Conservation (phyloP, 805 yeast genomes). For the Henningerozyma blattae region DNA sequence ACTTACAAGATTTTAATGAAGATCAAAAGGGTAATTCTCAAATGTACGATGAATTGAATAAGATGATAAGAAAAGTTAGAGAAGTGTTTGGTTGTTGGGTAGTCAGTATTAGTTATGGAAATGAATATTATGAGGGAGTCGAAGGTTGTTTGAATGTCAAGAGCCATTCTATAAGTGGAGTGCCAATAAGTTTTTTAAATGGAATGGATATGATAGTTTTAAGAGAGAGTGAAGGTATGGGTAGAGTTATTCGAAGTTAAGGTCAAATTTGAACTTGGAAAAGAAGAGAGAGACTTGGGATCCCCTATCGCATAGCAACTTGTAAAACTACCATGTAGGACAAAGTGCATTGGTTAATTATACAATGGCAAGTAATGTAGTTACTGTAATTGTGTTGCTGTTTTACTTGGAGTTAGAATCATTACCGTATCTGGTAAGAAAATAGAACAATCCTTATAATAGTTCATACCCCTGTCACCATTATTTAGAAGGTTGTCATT, state of each 20-base stretch:
- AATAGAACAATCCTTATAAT: no score
- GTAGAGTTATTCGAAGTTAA: slow-evolving; percentile 4
- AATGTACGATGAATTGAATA: slow-evolving; percentile 9
- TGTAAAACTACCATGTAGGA: no score
- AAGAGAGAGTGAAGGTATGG: slow-evolving; percentile 11
- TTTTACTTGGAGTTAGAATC: no score
- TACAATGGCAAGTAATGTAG: no score
- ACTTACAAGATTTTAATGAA: slow-evolving; percentile 7
- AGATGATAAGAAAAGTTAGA: slow-evolving; percentile 11
- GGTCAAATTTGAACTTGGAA: no score
- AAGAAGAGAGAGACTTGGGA: no score
- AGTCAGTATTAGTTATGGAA: slow-evolving; percentile 16
- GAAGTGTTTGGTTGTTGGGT: slow-evolving; percentile 20
- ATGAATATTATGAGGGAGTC: slow-evolving; percentile 20
- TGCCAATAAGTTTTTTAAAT: slow-evolving; percentile 15
- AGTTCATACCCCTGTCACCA: no score
- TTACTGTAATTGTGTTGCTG: no score
- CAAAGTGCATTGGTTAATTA: no score
- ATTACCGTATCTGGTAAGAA: no score
- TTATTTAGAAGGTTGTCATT: no score
- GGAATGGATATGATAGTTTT: slow-evolving; percentile 17
- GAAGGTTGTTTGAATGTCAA: slow-evolving; percentile 7
- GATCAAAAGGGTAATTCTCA: background rate
- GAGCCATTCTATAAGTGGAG: slow-evolving; percentile 7
- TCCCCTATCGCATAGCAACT: no score